Conservation (phyloP, 805 yeast species). For the Kodamaea restingae region DNA sequence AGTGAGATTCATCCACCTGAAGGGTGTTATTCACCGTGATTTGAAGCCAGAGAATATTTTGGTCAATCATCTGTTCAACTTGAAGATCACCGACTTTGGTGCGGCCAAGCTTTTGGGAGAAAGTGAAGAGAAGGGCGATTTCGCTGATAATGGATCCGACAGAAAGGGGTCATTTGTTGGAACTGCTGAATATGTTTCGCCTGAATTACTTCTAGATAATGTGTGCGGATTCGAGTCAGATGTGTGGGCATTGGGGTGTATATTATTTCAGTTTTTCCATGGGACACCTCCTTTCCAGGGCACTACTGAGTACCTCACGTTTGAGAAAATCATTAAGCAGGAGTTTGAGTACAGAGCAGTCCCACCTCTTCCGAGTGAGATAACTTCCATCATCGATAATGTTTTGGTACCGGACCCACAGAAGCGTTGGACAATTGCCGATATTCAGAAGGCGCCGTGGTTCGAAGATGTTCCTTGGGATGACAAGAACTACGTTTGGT, state of each 20-base stretch:
- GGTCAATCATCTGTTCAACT: conserved; percentile 76
- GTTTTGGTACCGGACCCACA: conserved; percentile 32
- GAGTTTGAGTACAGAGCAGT: conserved; percentile 51
- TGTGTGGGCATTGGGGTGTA: conserved; percentile 94
- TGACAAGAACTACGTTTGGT: conserved; percentile 38
- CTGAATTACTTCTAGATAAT: conserved; percentile 77
- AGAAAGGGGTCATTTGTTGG: conserved; percentile 81
- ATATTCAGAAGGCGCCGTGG: conserved; percentile 34
- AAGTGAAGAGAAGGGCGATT: too few species aligned
- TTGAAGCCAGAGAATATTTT: conserved; percentile 91
- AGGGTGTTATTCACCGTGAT: conserved; percentile 90
- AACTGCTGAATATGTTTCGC: conserved; percentile 95
- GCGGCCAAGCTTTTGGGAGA: conserved; percentile 75
- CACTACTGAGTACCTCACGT: conserved; percentile 75
- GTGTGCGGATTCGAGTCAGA: conserved; percentile 81
- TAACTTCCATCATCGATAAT: conserved; percentile 27
- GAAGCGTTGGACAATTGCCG: conserved; percentile 28
- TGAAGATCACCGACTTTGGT: conserved; percentile 95
- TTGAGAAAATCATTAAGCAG: conserved; percentile 78
- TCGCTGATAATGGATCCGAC: too few species aligned
- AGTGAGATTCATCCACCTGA: conserved; percentile 79
- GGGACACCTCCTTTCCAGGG: conserved; percentile 92
- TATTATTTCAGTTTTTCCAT: conserved; percentile 73
- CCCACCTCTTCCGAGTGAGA: conserved; percentile 28
- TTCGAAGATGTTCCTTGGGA: conserved; percentile 39